A percentile compares a stretch with the other conserved stretches of the same genome.
Conservation (phyloP, 2,329 filamentous ascomycete species). For the Proliferodiscus dingleyae region DNA sequence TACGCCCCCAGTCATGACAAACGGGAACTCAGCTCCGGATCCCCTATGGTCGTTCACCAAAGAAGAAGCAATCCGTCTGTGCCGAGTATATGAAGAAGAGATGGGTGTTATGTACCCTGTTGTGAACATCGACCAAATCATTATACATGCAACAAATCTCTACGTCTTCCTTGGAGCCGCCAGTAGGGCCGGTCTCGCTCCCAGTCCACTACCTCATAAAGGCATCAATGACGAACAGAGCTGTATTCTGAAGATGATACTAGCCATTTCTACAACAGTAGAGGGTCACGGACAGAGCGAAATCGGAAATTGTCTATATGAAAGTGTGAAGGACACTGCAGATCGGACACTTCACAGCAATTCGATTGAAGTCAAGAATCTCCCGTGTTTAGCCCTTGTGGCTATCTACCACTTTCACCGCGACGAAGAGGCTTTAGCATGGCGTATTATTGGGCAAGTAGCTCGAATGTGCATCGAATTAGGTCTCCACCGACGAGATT, state of each 20-base stretch:
- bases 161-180: constrained; percentile 70
- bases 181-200: constrained; percentile 52
- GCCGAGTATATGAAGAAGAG: constrained; percentile 80
- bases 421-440: constrained; percentile 80
- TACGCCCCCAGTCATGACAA: constrained; percentile 18
- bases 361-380: constrained; percentile 50
- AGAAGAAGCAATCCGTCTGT: constrained; percentile 75
- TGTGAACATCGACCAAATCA: constrained; percentile 66
- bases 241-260: constrained; percentile 73
- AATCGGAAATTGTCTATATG: constrained; percentile 67
- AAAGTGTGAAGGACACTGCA: constrained; percentile 67
- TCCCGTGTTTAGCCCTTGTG: constrained; percentile 55
- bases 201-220: constrained; percentile 35
- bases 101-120: constrained; percentile 91
- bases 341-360: constrained; percentile 57
- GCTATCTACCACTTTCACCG: constrained; percentile 77
- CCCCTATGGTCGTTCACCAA: constrained; percentile 75
- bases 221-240: constrained; percentile 57
- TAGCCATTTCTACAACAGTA: constrained; percentile 72
- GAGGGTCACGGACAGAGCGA: constrained; percentile 77
- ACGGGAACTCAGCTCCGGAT: constrained; percentile 48
- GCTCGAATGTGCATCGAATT: constrained; percentile 74
- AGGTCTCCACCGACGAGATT: constrained; percentile 76
- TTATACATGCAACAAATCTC: constrained; percentile 64
- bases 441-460: constrained; percentile 81